Evolutionary conservation across 225 moss, liverwort and hornwort species (phyloP).

Genomic region (Sphagnum tenellum): DNA sequence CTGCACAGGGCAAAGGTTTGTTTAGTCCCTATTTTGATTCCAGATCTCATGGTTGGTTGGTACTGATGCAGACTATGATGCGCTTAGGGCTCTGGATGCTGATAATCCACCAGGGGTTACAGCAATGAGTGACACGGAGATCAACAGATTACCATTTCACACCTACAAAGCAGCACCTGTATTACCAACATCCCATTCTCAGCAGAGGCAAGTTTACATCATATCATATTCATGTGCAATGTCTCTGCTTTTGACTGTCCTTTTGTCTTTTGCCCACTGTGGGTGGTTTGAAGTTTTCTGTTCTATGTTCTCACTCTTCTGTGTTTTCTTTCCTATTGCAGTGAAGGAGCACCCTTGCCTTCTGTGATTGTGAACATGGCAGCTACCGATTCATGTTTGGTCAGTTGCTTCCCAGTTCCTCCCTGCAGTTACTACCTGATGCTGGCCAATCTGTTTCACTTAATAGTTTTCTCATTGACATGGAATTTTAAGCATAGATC

Average conservation of each 20-base stretch:
- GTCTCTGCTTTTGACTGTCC: too few species aligned
- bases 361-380: conserved; percentile 25
- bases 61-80: conserved; percentile 43
- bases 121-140: conserved; percentile 50
- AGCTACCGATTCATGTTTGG: conserved; percentile 15
- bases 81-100: conserved; percentile 52
- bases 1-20: too few species aligned
- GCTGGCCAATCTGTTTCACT: background rate
- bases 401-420: conserved; percentile 4
- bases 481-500: too few species aligned
- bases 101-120: conserved; percentile 49
- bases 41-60: too few species aligned
- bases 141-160: conserved; percentile 47
- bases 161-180: conserved; percentile 36
- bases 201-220: conserved; percentile 9
- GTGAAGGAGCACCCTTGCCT: conserved; percentile 19
- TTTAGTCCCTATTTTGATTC: too few species aligned
- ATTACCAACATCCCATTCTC: conserved; percentile 5
- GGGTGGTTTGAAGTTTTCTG: background rate
- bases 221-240: background rate
- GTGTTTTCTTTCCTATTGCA: conserved; percentile 5
- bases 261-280: too few species aligned
- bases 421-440: background rate
- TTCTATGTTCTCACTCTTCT: background rate
- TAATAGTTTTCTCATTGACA: background rate